Base-by-base conservation (phyloP, 2,329 filamentous ascomycete genomes). In the Pseudopithomyces chartarum region DNA sequence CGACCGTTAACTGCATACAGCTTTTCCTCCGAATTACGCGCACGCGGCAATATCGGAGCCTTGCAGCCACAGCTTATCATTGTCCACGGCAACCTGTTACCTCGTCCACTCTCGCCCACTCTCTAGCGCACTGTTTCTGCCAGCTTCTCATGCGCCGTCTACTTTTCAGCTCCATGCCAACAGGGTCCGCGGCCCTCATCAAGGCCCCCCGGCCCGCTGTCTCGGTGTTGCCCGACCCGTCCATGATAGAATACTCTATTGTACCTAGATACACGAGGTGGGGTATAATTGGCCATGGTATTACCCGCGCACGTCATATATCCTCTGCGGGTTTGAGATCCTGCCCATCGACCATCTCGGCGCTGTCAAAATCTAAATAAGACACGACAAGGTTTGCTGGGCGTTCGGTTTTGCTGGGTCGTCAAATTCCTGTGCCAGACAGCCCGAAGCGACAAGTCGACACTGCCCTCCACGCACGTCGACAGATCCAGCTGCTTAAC, bases 1-100 rank as follows among this genome's bases (percentile, higher is more conserved):
- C 47, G 47, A 39, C 60, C 51, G 36, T 44, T 54, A 52, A 54
- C 33, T 32, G 33, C 33, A 55, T 56, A 48, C 23, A 52, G 51
- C 50, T 17, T 46, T 52, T 52, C 52, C 23, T 44, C 44, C 48
- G 56, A 29, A 46, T 44, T 34, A 47, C 40, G 43, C 23, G 32
- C 20, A 26, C 22, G 38, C 38, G 38, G 43, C 52, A 19, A 38
- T 54, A 56, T 45, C 34, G 33, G 40, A 34, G 34, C 17, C 34
- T 38, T 36, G 29, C 44, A 32, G 45, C 47, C 38, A 23, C 40
- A 19, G 51, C 52, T 46, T 60, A 48, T 50, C 52, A 53, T 48
- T 40, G 47, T 47, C 11, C 46, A 38, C 50, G 34, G n/a, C 17
- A 33, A 20, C 39, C 2, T 6, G 33, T 34, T 50, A 22, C 29